Conservation (phyloP, 176 grass and related monocot genomes). For the Zoysia japonica region DNA sequence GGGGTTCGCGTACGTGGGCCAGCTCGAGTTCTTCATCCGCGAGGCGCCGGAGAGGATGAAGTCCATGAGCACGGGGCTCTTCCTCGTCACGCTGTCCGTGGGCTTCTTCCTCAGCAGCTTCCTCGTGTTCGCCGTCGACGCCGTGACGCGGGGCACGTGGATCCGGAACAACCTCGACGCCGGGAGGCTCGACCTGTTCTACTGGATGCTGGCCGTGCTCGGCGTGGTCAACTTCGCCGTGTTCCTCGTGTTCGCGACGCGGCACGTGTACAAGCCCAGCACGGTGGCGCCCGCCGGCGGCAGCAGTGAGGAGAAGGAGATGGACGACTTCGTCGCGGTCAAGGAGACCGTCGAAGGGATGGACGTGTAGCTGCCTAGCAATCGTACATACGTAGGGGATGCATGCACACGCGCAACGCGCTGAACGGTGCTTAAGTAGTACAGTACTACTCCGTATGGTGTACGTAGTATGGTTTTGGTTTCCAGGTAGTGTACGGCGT, state of each 20-base stretch:
- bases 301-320: constrained; percentile 33
- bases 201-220: constrained; percentile 70
- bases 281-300: neutral
- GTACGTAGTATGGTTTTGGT: neutral
- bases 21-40: constrained; percentile 77
- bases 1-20: constrained; percentile 77
- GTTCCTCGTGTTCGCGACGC: constrained; percentile 51
- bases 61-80: constrained; percentile 69
- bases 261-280: constrained; percentile 58
- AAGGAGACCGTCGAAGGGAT: constrained; percentile 54
- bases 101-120: constrained; percentile 77
- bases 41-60: constrained; percentile 74
- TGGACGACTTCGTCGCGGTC: constrained; percentile 44
- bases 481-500: constrained; percentile 2
- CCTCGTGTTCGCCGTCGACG: constrained; percentile 53
- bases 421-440: neutral
- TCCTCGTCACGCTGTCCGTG: constrained; percentile 60
- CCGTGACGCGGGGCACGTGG: constrained; percentile 42
- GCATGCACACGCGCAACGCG: neutral
- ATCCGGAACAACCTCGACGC: constrained; percentile 59
- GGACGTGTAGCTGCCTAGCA: constrained; percentile 50
- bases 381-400: neutral
- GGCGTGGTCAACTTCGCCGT: constrained; percentile 56
- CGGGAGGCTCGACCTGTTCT: constrained; percentile 65
- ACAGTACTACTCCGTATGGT: neutral